These are phyloP conservation scores for Dothideomycetidae sp. DNA, from an alignment of 2,329 filamentous ascomycete genomes.

Conservation along the genomic window DNA sequence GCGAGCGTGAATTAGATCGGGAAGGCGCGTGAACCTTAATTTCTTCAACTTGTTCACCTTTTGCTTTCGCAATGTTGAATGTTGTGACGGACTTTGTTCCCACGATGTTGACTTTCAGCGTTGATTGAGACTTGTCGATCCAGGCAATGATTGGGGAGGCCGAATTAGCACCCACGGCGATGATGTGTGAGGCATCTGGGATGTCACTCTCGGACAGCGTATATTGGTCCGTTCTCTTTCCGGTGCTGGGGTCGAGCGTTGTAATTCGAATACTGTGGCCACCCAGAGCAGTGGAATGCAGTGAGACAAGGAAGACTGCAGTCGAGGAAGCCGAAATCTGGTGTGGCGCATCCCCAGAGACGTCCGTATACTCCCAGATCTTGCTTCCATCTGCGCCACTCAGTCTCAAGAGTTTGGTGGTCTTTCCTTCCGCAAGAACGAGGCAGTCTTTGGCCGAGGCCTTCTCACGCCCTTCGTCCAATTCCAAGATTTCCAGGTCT, in stretches of 20 bases:
- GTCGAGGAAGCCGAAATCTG: slow-evolving; percentile 58
- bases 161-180: slow-evolving; percentile 63
- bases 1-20: slow-evolving; percentile 54
- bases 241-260: slow-evolving; percentile 57
- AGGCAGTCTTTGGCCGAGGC: slow-evolving; percentile 51
- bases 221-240: slow-evolving; percentile 57
- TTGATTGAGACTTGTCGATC: slow-evolving; percentile 49
- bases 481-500: slow-evolving; percentile 65
- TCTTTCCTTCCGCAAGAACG: slow-evolving; percentile 46
- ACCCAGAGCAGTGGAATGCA: slow-evolving; percentile 51
- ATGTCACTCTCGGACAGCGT: slow-evolving; percentile 63
- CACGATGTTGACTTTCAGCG: slow-evolving; percentile 58
- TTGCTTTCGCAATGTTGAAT: slow-evolving; percentile 28
- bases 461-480: slow-evolving; percentile 38
- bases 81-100: slow-evolving; percentile 31
- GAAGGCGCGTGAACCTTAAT: slow-evolving; percentile 60
- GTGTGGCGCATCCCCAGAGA: slow-evolving; percentile 54
- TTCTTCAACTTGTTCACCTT: slow-evolving; percentile 29
- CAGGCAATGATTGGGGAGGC: slow-evolving; percentile 62
- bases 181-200: slow-evolving; percentile 46
- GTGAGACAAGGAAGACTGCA: slow-evolving; percentile 60
- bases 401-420: slow-evolving; percentile 52
- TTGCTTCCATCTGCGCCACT: slow-evolving; percentile 57
- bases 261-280: slow-evolving; percentile 66
- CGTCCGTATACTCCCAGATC: slow-evolving; percentile 65